A percentile compares a stretch with the other conserved stretches of the same genome.
Conservation (phyloP, 768 basidiomycete species). For the Porpolomopsis calyptriformis region DNA sequence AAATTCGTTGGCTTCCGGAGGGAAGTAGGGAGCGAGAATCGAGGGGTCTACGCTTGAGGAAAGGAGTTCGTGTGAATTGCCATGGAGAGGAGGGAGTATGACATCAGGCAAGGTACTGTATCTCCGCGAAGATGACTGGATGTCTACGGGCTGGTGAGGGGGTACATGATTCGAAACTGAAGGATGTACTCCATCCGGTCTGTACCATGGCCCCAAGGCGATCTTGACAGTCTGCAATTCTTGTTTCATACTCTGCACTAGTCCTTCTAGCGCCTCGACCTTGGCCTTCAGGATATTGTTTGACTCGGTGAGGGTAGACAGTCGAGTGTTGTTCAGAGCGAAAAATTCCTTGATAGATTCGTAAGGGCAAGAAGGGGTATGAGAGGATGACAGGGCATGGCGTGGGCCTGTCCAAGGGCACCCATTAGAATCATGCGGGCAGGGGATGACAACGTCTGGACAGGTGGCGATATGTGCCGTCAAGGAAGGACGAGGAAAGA, state of each 20-base stretch:
- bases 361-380: constrained; percentile 41
- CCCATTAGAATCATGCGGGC: constrained; percentile 38
- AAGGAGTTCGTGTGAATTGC: neutral
- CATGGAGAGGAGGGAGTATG: neutral
- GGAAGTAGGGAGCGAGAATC: constrained; percentile 26
- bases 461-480: constrained; percentile 30
- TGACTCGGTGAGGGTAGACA: constrained; percentile 43
- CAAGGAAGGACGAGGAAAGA: constrained; percentile 25
- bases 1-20: constrained; percentile 16
- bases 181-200: constrained; percentile 22
- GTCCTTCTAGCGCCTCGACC: constrained; percentile 48
- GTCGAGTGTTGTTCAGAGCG: constrained; percentile 27
- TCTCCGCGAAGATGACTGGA: neutral
- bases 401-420: constrained; percentile 46
- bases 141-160: neutral
- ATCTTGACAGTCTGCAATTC: constrained; percentile 47
- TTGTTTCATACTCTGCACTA: constrained; percentile 37
- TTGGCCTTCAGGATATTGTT: constrained; percentile 53
- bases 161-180: neutral
- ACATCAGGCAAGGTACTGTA: neutral
- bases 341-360: constrained; percentile 55
- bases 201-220: constrained; percentile 61
- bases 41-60: constrained; percentile 1
- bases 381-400: constrained; percentile 22
- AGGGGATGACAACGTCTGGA: constrained; percentile 27